A percentile compares a stretch with the other conserved stretches of the same genome.
These are phyloP conservation scores for Endothia cerciana DNA, from an alignment of 2,329 filamentous ascomycete genomes.

Conservation along the genomic window DNA sequence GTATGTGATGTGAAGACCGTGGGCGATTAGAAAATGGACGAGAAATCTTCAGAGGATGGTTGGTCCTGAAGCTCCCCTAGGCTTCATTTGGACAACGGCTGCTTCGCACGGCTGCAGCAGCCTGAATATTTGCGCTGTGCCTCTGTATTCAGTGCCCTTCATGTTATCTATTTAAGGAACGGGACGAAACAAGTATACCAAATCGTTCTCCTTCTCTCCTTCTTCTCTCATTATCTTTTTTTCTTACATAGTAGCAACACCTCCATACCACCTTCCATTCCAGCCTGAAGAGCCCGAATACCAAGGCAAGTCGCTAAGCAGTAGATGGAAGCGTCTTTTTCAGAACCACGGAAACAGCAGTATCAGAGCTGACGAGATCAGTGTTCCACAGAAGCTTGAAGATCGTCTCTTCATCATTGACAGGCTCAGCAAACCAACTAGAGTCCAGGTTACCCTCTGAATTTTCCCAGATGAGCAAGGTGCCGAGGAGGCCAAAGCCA, in stretches of 20 bases:
- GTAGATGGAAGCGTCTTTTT: not conserved
- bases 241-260: not conserved
- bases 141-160: no score
- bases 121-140: no score
- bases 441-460: not conserved
- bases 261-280: not conserved
- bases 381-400: slow-evolving; percentile 10
- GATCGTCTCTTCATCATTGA: not conserved
- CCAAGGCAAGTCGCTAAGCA: not conserved
- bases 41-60: no score
- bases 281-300: not conserved
- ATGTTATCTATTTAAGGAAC: no score
- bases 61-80: no score
- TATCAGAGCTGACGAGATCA: not conserved
- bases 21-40: no score
- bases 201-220: no score
- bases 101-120: no score
- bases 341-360: not conserved
- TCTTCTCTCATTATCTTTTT: no score
- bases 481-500: slow-evolving; percentile 1
- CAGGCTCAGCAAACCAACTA: slow-evolving; percentile 4
- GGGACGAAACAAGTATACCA: no score
- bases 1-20: no score
- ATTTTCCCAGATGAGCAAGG: slow-evolving; percentile 1
- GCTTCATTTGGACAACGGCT: not conserved